These are phyloP conservation scores for Boletus tomentosulus DNA, from an alignment of 768 basidiomycete genomes.

Conservation along the genomic window DNA sequence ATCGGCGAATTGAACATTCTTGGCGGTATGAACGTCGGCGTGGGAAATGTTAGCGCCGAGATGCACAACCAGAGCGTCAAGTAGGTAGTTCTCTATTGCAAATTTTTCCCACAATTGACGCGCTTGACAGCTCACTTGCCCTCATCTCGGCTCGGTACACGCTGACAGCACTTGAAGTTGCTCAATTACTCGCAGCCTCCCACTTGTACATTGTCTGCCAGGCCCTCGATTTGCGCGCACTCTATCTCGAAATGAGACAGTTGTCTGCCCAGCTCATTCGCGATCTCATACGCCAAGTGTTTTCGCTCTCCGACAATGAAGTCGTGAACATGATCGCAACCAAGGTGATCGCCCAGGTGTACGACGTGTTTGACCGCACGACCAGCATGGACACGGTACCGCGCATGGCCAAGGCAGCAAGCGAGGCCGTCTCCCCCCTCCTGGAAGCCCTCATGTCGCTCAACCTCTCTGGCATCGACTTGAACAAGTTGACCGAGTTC, in stretches of 20 bases:
- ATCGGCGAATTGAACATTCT: conserved; percentile 77
- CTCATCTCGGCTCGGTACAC: conserved; percentile 81
- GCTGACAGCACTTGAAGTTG: conserved; percentile 70
- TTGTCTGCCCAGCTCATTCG: conserved; percentile 19
- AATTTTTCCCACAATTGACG: not conserved
- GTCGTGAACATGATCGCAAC: conserved; percentile 12
- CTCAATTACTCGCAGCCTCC: conserved; percentile 67
- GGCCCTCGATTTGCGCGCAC: conserved; percentile 79
- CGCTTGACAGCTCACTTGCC: conserved; percentile 60
- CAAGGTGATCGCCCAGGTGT: conserved; percentile 40
- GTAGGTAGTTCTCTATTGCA: conserved; percentile 37
- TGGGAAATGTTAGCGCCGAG: conserved; percentile 82
- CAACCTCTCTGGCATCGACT: conserved; percentile 14
- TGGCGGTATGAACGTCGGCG: conserved; percentile 71
- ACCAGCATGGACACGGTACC: conserved; percentile 66
- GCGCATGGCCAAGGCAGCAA: conserved; percentile 70
- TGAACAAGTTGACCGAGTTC: conserved; percentile 24
- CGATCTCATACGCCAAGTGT: conserved; percentile 11
- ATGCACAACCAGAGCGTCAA: conserved; percentile 94
- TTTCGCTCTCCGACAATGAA: conserved; percentile 6
- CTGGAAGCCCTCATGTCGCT: conserved; percentile 42
- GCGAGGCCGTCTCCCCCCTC: conserved; percentile 54
- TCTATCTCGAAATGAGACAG: conserved; percentile 61
- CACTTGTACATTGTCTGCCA: conserved; percentile 77
- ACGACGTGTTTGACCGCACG: conserved; percentile 55